Evolutionary conservation across 441 rosid genomes (phyloP).

Genomic region (Mallotus japonicus): DNA sequence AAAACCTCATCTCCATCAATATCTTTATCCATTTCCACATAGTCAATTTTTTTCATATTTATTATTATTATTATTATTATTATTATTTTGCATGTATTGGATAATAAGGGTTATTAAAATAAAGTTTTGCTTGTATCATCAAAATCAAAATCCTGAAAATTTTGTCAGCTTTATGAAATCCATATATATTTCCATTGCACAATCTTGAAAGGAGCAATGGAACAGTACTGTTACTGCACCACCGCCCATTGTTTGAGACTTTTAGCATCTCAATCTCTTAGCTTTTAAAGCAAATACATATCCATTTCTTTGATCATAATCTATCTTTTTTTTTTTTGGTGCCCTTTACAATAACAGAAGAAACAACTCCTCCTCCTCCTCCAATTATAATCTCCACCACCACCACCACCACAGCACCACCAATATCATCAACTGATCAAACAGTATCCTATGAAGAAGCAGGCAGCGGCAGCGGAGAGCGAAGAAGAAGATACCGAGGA

Average conservation of each 20-base stretch:
- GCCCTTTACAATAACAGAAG: conserved; percentile 34
- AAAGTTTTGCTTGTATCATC: background rate
- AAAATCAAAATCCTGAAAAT: background rate
- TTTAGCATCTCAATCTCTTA: conserved; percentile 16
- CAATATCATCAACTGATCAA: conserved; percentile 19
- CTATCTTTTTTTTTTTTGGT: background rate
- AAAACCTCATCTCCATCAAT: background rate
- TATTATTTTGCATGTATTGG: conserved; percentile 21
- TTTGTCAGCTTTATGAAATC: background rate
- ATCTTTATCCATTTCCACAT: too few species aligned
- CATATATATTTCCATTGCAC: background rate
- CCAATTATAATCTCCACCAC: conserved; percentile 20
- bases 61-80: background rate
- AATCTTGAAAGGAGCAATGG: conserved; percentile 13
- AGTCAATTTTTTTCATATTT: too few species aligned
- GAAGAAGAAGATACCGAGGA: conserved; percentile 68
- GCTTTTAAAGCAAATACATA: conserved; percentile 15
- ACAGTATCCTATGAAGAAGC: conserved; percentile 30
- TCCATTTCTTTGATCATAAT: conserved; percentile 9
- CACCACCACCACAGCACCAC: conserved; percentile 14
- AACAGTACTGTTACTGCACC: conserved; percentile 8
- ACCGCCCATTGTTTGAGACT: background rate
- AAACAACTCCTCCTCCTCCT: conserved; percentile 9
- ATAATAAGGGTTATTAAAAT: background rate
- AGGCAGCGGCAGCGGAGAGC: conserved; percentile 33